Percentiles rank a stretch among this genome's conserved stretches.
These are phyloP conservation scores for Apocynum venetum DNA, from an alignment of 257 asterid species.

Conservation along the genomic window DNA sequence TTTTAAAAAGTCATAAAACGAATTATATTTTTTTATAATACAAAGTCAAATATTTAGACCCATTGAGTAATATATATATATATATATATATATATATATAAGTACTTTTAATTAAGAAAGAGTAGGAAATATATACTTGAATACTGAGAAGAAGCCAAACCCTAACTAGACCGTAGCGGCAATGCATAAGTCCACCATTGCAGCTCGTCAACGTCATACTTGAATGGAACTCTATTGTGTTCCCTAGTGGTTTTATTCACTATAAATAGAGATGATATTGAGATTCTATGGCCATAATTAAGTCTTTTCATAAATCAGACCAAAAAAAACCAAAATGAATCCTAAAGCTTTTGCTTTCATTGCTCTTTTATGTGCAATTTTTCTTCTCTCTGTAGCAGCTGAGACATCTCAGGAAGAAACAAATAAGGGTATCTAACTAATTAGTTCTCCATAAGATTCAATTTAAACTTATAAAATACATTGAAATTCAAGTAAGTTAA, in stretches of 20 bases:
- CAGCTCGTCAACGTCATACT: background rate
- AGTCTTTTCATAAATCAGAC: background rate
- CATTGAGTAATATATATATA: too few relatives aligned
- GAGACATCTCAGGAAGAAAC: background rate
- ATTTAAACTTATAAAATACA: background rate
- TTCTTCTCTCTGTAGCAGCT: constrained; percentile 8
- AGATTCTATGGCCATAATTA: background rate
- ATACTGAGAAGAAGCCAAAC: too few relatives aligned
- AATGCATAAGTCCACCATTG: background rate
- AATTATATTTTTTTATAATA: too few relatives aligned
- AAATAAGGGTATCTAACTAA: background rate
- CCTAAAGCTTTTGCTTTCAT: background rate
- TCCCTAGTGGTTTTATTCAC: background rate
- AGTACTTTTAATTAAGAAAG: too few relatives aligned
- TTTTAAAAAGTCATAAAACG: too few relatives aligned
- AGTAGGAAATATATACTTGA: too few relatives aligned
- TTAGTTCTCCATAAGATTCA: background rate
- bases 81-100: too few relatives aligned
- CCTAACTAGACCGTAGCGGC: background rate
- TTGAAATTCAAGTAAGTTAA: background rate
- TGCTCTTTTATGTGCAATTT: background rate
- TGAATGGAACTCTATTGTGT: background rate
- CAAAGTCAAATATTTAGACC: too few relatives aligned
- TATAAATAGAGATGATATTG: background rate
- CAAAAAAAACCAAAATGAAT: constrained; percentile 13